Evolutionary conservation across 1,284 basidiomycete genomes (phyloP), one percentile per base, ranked within the genome.

Genomic region (Sparassis latifolia): DNA sequence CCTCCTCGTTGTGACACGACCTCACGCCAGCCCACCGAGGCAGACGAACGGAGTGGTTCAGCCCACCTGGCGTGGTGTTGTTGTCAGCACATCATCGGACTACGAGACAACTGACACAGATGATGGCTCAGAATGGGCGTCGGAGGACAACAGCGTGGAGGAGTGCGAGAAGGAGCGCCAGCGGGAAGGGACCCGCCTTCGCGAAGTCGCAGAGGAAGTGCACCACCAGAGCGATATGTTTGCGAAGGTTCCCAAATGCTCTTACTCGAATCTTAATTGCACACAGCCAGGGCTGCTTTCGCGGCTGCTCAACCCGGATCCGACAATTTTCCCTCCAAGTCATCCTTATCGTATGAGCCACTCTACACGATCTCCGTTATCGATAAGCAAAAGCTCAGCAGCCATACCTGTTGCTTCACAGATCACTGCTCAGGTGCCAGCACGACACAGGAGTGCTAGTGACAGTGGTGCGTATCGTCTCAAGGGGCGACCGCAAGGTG

Each of bases 151-250:
- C 62, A 73, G 72, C 45, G 58, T 57, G 32, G 72, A 69, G 48
- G 61, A 53, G 54, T 59, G 46, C 56, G 50, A 57, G 57, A 38
- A 49, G 44, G 52, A 55, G 45, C 53, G 58, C 55, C 58, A 57
- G 55, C 64, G 58, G 42, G 69, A 70, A 55, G 68, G 69, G 52
- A 62, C 55, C 2, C 65, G 66, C 7, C 54, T 74, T 27, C 68
- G 60, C 9, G 69, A 73, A 58, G 79, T 77, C 29, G 77, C 75
- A 12, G 52, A 78, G 58, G 84, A 88, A 61, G 83, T 77, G 12
- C 78, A 83, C 59, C 76, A 84, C 4, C 80, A 89, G 61, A 76
- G 78, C 33, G 81, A 87, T 12, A 76, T 92, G 76, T 91, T 93
- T 62, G 75, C 79, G 51, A 92, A 92, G 68, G 73, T 86, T 7